A percentile compares a stretch with the other conserved stretches of the same genome.
These are phyloP conservation scores for Kodamaea lidongshanica DNA, from an alignment of 805 yeast species.

Conservation along the genomic window DNA sequence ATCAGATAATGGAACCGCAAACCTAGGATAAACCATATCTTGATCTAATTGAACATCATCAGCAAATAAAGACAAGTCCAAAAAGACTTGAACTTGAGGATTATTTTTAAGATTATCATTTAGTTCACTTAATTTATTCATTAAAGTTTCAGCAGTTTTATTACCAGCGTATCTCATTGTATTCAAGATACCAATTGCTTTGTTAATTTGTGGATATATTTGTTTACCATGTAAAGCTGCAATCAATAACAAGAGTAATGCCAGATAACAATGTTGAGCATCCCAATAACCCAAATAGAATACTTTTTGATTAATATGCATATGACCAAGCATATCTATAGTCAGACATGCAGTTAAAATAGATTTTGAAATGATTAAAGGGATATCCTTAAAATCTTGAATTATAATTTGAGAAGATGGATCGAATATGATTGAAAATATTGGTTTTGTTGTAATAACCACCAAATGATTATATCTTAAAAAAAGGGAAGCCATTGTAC, in stretches of 20 bases:
- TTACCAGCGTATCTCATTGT: slow-evolving; percentile 31
- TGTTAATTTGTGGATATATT: slow-evolving; percentile 14
- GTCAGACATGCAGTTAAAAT: slow-evolving; percentile 25
- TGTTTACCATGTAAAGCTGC: slow-evolving; percentile 17
- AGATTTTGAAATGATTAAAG: slow-evolving; percentile 23
- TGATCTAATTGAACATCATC: slow-evolving; percentile 2
- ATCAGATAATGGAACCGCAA: slow-evolving; percentile 7
- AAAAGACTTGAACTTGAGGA: slow-evolving; percentile 18
- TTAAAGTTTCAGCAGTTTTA: slow-evolving; percentile 28
- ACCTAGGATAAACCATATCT: slow-evolving; percentile 3
- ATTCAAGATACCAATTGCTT: slow-evolving; percentile 27
- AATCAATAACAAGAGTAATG: slow-evolving; percentile 25
- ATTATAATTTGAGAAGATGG: slow-evolving; percentile 15
- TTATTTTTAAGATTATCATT: slow-evolving; percentile 17
- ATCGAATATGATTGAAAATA: slow-evolving; percentile 27
- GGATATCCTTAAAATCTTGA: slow-evolving; percentile 20
- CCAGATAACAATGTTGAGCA: slow-evolving; percentile 31
- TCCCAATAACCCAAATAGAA: slow-evolving; percentile 37
- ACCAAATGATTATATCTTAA: slow-evolving; percentile 32
- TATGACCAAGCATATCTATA: slow-evolving; percentile 23
- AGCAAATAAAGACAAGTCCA: slow-evolving; percentile 15
- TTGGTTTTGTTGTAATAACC: slow-evolving; percentile 28
- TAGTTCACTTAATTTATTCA: slow-evolving; percentile 25
- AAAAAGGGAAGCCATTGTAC: slow-evolving; percentile 29
- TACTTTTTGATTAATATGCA: slow-evolving; percentile 23